Conservation (phyloP, 225 moss, liverwort and hornwort genomes). For the Rhytidiadelphus loreus region DNA sequence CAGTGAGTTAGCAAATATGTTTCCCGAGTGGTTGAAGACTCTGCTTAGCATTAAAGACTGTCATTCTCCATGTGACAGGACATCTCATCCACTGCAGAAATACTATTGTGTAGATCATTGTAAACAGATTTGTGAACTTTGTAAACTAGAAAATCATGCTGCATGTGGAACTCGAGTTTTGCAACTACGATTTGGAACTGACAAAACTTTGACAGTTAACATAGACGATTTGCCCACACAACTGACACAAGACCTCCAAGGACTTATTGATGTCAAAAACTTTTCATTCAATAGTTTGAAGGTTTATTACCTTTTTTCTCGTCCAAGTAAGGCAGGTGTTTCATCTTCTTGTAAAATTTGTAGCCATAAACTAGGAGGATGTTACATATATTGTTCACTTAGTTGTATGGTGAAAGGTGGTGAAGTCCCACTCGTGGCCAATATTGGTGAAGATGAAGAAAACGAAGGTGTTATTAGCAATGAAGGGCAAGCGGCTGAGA, state of each 20-base stretch:
- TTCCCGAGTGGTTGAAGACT: background rate
- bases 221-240: fast-evolving
- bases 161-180: background rate
- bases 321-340: background rate
- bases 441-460: background rate
- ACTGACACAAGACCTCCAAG: fast-evolving
- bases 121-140: background rate
- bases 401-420: background rate
- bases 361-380: background rate
- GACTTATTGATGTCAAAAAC: background rate
- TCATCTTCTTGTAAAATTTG: background rate
- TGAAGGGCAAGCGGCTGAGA: background rate
- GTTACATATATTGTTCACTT: background rate
- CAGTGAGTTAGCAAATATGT: background rate
- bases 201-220: background rate
- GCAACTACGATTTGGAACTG: background rate
- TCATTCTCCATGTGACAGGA: background rate
- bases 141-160: background rate
- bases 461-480: too few species aligned
- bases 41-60: background rate
- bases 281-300: background rate
- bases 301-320: background rate
- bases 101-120: background rate
- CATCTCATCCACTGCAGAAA: background rate
- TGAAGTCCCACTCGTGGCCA: background rate